These are phyloP conservation scores for Cladosporium colombiae DNA, from an alignment of 2,329 filamentous ascomycete species.

Conservation along the genomic window DNA sequence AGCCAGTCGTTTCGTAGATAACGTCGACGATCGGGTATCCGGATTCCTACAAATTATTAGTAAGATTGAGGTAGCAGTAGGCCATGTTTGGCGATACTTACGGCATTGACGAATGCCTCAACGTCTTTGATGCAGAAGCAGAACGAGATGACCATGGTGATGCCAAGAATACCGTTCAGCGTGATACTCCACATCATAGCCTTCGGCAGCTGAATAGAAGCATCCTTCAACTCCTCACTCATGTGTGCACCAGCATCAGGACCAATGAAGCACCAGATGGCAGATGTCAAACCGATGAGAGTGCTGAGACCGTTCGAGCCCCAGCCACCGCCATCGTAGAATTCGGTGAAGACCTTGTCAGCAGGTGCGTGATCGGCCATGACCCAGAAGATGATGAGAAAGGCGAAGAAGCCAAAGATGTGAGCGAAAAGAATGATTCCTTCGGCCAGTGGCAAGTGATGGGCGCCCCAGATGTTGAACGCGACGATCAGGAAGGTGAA, in stretches of 20 bases:
- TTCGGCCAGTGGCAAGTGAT: constrained; percentile 37
- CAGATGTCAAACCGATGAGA: constrained; percentile 47
- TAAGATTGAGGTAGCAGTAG: background rate
- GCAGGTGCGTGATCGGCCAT: constrained; percentile 36
- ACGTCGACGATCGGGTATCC: constrained; percentile 36
- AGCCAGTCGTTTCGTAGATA: constrained; percentile 34
- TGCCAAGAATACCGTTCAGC: constrained; percentile 38
- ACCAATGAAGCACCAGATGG: constrained; percentile 39
- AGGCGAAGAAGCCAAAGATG: constrained; percentile 46
- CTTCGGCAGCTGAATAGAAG: constrained; percentile 43
- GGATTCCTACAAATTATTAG: constrained; percentile 25
- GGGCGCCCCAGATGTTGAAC: constrained; percentile 41
- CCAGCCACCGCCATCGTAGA: constrained; percentile 44
- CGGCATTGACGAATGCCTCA: constrained; percentile 24
- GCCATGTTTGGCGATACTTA: constrained; percentile 12
- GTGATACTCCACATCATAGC: constrained; percentile 47
- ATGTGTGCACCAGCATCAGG: constrained; percentile 43
- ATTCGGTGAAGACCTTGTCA: constrained; percentile 37
- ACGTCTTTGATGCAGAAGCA: constrained; percentile 29
- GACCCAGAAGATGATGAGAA: constrained; percentile 43
- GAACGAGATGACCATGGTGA: constrained; percentile 42
- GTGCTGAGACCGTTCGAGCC: constrained; percentile 42
- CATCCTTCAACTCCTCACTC: constrained; percentile 41
- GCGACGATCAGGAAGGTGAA: constrained; percentile 32
- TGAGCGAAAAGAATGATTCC: constrained; percentile 42